Base-by-base conservation (phyloP, 2,329 filamentous ascomycete genomes). In the Penicillium sp. region DNA sequence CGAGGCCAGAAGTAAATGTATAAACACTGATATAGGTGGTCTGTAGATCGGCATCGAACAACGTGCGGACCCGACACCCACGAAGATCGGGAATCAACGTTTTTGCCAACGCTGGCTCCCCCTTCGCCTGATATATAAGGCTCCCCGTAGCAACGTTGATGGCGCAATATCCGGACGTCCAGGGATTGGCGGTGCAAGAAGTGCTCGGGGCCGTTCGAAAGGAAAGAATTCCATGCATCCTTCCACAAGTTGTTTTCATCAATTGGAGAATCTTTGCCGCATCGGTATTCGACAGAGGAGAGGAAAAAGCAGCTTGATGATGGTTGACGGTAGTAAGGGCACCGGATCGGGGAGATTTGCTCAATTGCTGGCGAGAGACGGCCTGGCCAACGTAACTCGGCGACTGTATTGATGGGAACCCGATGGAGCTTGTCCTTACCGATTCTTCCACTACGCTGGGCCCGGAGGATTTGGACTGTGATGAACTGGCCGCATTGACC, bases 141-240 rank as follows among this genome's bases (percentile, higher is more conserved):
- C 68, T 71, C 28, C 70, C 70, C 6, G 66, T 67, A 17, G 69
- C 67, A 37, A 72, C 70, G 44, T 73, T 72, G 42, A 73, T 72
- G 12, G 70, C 69, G 52, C 70, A 73, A 42, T 72, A 72, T 18
- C 69, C 70, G 8, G 69, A 71, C 25, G 67, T 67, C 70, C 70
- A 73, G 30, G 44, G 12, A 26, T 41, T 49, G 2, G 68, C 69
- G 16, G 67, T 62, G 67, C 69, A 72, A 23, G 68, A 53, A 25
- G 58, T 58, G 17, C 60, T 64, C 16, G 62, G 57, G 15, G 67
- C 56, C 8, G 61, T 65, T 32, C 69, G 62, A 51, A 72, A 73
- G 26, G 67, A 73, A n/a, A 73, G 62, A 33, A 73, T 71, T 16
- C 70, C 70, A 51, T 72, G 69, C 70, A 73, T 73, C 39, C 70